Evolutionary conservation across 2,329 filamentous ascomycete genomes (phyloP), one percentile per base, ranked within the genome.

Genomic region (Trichoderma sp.): DNA sequence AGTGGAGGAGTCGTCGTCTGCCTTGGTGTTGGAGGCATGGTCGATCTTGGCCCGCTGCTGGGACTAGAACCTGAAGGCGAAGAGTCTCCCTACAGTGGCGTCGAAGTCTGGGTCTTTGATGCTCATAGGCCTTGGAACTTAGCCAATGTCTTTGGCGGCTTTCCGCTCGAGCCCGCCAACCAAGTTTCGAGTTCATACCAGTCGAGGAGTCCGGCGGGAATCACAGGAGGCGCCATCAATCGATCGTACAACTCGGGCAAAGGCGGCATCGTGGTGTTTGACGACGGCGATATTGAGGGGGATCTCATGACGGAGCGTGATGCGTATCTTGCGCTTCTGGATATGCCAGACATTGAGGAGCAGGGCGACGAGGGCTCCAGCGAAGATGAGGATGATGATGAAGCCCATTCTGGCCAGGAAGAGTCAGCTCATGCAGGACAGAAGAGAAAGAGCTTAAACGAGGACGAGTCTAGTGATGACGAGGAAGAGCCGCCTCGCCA

Each of bases 71-170:
- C 88, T 3, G 92, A 93, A 69, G 89, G 89, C 7, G 92, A 93
- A 33, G 89, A 91, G n/a, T 88, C 88, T 11, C 87, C 91, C 68
- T 93, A 94, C 85, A 91, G 93, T 50, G 94, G 94, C n/a, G 94
- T 98, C 1, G 95, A 98, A 82, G 93, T 98, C 38, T 99, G 97
- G 97, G 90, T 98, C 12, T 89, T 98, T 76, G 97, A 99, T 85
- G 91, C 96, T 33, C 91, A 97, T 83, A 89, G 97, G 76, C 97
- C 97, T 16, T 98, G 96, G 95, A 98, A 99, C 82, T 83, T 99
- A 81, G 92, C 91, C 78, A 99, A 99, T 83, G 91, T 98, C 16
- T 98, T 98, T 86, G 95, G 93, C 14, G 93, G 94, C 4, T 90
- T 91, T 76, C 88, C 90, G 1, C 83, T 89, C 4, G 88, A 90